A percentile compares a stretch with the other conserved stretches of the same genome.
Conservation (phyloP, 805 yeast genomes). For the Nakazawaea laoshanensis region DNA sequence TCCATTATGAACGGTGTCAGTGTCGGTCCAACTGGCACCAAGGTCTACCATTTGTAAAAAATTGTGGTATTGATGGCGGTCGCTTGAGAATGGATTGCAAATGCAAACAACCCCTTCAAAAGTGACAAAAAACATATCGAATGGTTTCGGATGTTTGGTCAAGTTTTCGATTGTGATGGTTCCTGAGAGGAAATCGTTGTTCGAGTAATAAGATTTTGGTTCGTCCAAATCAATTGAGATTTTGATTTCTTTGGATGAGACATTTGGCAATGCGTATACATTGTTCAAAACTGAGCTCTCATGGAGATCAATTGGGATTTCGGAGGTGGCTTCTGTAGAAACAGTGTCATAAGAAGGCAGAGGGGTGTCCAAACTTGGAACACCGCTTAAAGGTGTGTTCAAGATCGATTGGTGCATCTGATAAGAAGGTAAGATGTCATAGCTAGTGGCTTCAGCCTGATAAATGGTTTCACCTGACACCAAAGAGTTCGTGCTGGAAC, state of each 20-base stretch:
- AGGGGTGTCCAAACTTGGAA: slow-evolving; percentile 11
- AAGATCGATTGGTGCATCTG: slow-evolving; percentile 36
- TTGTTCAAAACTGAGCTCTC: slow-evolving; percentile 11
- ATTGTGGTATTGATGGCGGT: slow-evolving; percentile 16
- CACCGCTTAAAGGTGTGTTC: slow-evolving; percentile 15
- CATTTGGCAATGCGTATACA: slow-evolving; percentile 40
- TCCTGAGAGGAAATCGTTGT: slow-evolving; percentile 34
- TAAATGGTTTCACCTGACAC: background rate
- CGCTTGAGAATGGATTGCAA: slow-evolving; percentile 28
- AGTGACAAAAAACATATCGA: slow-evolving; percentile 16
- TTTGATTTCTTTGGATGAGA: slow-evolving; percentile 20
- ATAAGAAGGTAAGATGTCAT: slow-evolving; percentile 32
- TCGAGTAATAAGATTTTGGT: background rate
- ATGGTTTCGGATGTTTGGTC: slow-evolving; percentile 33
- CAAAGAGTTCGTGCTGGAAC: background rate
- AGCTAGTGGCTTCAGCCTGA: slow-evolving; percentile 1
- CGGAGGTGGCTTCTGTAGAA: slow-evolving; percentile 27
- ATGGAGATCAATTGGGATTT: slow-evolving; percentile 18
- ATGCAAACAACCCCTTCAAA: slow-evolving; percentile 4
- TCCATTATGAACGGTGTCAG: slow-evolving; percentile 1
- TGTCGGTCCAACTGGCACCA: slow-evolving; percentile 39
- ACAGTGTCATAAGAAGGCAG: slow-evolving; percentile 14
- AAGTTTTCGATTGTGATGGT: slow-evolving; percentile 37
- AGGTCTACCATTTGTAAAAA: slow-evolving; percentile 54
- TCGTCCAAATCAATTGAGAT: slow-evolving; percentile 1